Conservation (phyloP, 2,329 filamentous ascomycete genomes). For the Cladosporium oxysporum region DNA sequence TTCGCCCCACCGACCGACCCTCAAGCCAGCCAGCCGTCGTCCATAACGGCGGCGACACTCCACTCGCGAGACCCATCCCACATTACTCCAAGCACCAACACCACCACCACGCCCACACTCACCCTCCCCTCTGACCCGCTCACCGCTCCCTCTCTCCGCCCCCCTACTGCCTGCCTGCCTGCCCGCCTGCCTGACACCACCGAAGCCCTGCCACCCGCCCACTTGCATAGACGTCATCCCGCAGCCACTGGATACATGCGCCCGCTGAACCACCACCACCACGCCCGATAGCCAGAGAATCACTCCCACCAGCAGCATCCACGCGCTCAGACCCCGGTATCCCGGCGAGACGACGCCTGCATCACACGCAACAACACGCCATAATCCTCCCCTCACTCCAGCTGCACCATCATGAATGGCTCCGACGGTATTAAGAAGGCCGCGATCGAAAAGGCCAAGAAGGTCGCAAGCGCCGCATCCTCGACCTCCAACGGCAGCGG, state of each 20-base stretch:
- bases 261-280: conserved; percentile 3
- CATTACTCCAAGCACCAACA: not conserved
- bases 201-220: conserved; percentile 1
- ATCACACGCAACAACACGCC: not conserved
- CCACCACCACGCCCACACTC: not conserved
- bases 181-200: conserved; percentile 1
- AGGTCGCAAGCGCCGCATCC: conserved; percentile 58
- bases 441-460: conserved; percentile 66
- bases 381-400: not conserved
- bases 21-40: not conserved
- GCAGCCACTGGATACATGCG: conserved; percentile 12
- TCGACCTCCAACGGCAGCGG: conserved; percentile 43
- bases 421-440: conserved; percentile 62
- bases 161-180: not conserved
- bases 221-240: conserved; percentile 12
- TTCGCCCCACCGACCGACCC: not conserved
- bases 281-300: conserved; percentile 1
- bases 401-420: conserved; percentile 63
- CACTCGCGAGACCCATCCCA: not conserved
- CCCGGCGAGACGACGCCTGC: conserved; percentile 11
- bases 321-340: conserved; percentile 1
- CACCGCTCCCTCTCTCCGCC: not conserved
- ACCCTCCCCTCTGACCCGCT: not conserved
- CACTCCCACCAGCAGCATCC: not conserved
- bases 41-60: conserved; percentile 5